Base-by-base conservation (phyloP, 225 moss, liverwort and hornwort species). In the Marchantia paleacea region DNA sequence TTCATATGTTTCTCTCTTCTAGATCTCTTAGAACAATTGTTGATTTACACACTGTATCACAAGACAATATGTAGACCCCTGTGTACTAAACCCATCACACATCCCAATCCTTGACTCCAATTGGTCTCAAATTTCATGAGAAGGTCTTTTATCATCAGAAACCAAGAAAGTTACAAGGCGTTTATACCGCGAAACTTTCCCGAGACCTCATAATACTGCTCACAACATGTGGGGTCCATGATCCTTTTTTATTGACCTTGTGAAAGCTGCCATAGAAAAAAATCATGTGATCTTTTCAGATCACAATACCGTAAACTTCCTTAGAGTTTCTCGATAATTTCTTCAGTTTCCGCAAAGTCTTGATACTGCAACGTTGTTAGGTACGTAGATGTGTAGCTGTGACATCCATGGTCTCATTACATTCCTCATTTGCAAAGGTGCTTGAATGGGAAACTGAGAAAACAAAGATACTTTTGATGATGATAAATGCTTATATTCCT, bases 141-240 rank as follows among this genome's bases (percentile, higher is more conserved):
- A n/a, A n/a, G n/a, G n/a, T n/a, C n/a, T n/a, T n/a, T n/a, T n/a
- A n/a, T n/a, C n/a, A n/a, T n/a, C 76, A 79, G 75, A 85, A 84
- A 74, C 89, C 89, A 79, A 87, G 83, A 75, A 83, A 0, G 25
- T 6, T 49, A 7, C 2, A 65, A 25, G 49, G n/a, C 25, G 50
- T 24, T 50, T n/a, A 24, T 7, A 78, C 87, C 18, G 87, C 88
- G 47, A 87, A 79, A 55, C 68, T 95, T 65, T 91, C 95, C n/a
- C 89, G 87, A 68, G 95, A 95, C 81, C 84, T 92, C 76, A 93
- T 95, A 28, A 82, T 92, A 55, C 92, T 93, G 69, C 89, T 95
- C 19, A 85, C 93, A 14, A 84, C 89, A 29, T 90, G 93, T 63
- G 81, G 77, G 72, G 91, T 91, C 57, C 85, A 89, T 16, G 81